Evolutionary conservation across 2,329 filamentous ascomycete genomes (phyloP), one percentile per base, ranked within the genome.

Genomic region (Thielaviopsis punctulata): DNA sequence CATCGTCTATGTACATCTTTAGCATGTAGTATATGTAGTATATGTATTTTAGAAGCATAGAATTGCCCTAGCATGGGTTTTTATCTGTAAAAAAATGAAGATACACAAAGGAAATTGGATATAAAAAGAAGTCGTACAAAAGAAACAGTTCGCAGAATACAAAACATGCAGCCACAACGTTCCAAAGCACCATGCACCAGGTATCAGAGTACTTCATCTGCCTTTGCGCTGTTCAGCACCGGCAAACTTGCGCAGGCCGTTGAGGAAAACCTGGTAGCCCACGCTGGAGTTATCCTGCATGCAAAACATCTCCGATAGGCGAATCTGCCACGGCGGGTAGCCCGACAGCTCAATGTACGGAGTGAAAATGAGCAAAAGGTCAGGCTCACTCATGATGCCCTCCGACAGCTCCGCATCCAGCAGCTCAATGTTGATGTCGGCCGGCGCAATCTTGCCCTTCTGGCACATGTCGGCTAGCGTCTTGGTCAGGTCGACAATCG

Each of bases 401-500:
- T 82, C 77, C 13, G 71, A 84, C 49, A 98, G 75, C 66, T 98
- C 92, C 4, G 86, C 84, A 62, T 96, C 88, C 50, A 98, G 81
- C 49, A 98, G 70, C 57, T 95, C 86, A 49, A 76, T 74, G 53
- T 80, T 88, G 61, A 98, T 89, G 63, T 98, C 89, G 27, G 79
- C 73, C 1, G 86, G 76, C 1, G 78, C 77, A 13, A 98, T 74
- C 66, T 95, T 95, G 54, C 80, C 80, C 59, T 82, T 80, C 65
- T 96, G 92, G 6, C 87, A 85, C 92, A 98, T 96, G 62, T 95
- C 86, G 5, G 90, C 79, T 21, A 98, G 73, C 1, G 93, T 96
- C 62, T 89, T 87, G 43, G 92, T 98, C 45, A 98, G 75, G 65
- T 98, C 92, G 41, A 98, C 89, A 57, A 98, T 78, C 3, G 90